A percentile compares a stretch with the other conserved stretches of the same genome.
Conservation (phyloP, 768 basidiomycete genomes). For the Dioszegia crocea region DNA sequence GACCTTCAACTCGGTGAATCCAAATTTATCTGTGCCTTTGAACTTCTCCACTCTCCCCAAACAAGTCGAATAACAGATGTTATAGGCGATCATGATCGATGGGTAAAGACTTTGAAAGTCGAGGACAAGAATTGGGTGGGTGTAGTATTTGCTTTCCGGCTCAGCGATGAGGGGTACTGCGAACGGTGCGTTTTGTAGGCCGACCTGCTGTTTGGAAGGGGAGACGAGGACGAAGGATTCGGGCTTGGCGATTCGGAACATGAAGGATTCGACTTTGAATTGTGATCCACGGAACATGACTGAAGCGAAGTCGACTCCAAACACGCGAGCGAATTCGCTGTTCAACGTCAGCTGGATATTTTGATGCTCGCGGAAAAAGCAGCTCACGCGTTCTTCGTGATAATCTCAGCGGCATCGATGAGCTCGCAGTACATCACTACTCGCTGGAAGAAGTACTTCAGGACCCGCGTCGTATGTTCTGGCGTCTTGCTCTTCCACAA, state of each 20-base stretch:
- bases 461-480: slow-evolving; percentile 56
- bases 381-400: slow-evolving; percentile 84
- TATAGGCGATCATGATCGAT: slow-evolving; percentile 97
- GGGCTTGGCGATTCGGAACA: slow-evolving; percentile 95
- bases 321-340: slow-evolving; percentile 95
- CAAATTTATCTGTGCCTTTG: slow-evolving; percentile 81
- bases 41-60: slow-evolving; percentile 83
- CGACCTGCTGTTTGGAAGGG: slow-evolving; percentile 85
- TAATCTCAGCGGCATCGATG: slow-evolving; percentile 71
- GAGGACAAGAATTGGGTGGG: slow-evolving; percentile 82
- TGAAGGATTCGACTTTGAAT: slow-evolving; percentile 97
- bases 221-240: slow-evolving; percentile 87
- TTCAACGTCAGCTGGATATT: background rate
- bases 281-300: slow-evolving; percentile 93
- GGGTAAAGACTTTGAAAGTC: slow-evolving; percentile 98
- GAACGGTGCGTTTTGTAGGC: slow-evolving; percentile 91
- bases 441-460: slow-evolving; percentile 65
- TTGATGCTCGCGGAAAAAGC: background rate
- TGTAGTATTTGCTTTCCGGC: slow-evolving; percentile 86
- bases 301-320: slow-evolving; percentile 94
- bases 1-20: slow-evolving; percentile 67
- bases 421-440: slow-evolving; percentile 70
- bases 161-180: slow-evolving; percentile 90
- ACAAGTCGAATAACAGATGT: slow-evolving; percentile 82
- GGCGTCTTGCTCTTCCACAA: slow-evolving; percentile 67